Percentiles rank a stretch among this genome's conserved stretches.
These are phyloP conservation scores for Eucommia ulmoides DNA, from an alignment of 257 asterid species.

Conservation along the genomic window DNA sequence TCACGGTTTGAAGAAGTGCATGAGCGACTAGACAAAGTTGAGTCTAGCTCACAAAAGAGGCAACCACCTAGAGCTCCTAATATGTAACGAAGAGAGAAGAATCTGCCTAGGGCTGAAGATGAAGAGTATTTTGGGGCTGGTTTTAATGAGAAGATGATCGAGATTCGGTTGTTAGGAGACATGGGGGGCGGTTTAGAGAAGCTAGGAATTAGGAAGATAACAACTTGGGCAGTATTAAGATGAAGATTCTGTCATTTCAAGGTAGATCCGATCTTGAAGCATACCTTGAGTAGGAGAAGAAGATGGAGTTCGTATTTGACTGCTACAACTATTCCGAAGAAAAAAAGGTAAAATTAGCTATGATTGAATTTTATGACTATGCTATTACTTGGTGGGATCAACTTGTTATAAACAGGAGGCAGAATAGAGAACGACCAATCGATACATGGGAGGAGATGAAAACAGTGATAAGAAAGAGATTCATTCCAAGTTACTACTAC, in stretches of 20 bases:
- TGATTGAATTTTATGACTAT: background rate
- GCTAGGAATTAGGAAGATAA: background rate
- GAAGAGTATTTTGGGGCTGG: no score
- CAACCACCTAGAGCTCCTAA: no score
- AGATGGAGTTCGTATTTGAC: background rate
- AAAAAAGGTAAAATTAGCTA: background rate
- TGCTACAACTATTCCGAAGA: background rate
- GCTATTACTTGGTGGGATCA: constrained; percentile 1
- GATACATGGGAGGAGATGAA: background rate
- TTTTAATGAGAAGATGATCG: no score
- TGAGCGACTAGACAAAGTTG: no score
- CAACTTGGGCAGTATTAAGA: background rate
- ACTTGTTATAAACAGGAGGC: background rate
- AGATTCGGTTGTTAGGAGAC: no score
- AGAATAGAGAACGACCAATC: background rate
- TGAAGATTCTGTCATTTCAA: background rate
- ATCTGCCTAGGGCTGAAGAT: no score
- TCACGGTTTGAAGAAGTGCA: no score
- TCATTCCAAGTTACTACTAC: background rate
- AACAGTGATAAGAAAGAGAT: background rate
- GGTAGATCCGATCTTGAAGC: background rate
- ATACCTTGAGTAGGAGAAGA: background rate
- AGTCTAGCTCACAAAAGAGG: no score
- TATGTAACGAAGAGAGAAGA: no score
- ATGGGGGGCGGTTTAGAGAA: no score